phyloP scores from a whole-genome alignment of 2,329 filamentous ascomycete species.

The Alternaria infectoria region DNA sequence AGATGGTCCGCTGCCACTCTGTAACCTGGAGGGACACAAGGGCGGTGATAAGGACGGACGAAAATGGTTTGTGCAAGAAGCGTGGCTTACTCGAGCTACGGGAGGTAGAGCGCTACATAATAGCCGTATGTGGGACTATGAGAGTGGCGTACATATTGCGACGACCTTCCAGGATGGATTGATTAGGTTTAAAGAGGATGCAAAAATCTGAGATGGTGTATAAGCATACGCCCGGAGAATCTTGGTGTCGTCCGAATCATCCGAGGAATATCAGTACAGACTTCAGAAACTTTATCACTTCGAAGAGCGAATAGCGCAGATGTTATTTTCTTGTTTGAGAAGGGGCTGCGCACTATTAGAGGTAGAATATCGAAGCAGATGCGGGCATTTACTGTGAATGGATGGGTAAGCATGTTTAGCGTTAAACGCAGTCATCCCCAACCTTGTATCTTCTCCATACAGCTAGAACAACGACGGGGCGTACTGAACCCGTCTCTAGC shows the following conservation, averaged over 20 bases:
- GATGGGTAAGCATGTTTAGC: neutral
- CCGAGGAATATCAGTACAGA: neutral
- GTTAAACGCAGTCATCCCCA: neutral
- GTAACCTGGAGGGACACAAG: conserved; percentile 22
- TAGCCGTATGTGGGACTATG: conserved; percentile 41
- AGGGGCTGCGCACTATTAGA: too few relatives aligned
- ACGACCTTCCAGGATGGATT: conserved; percentile 44
- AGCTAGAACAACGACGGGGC: neutral
- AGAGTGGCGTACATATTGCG: conserved; percentile 38
- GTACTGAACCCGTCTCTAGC: neutral
- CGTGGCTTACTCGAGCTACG: conserved; percentile 30
- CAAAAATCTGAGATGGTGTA: neutral
- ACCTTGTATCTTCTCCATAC: neutral
- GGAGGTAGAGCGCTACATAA: conserved; percentile 36
- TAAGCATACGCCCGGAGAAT: neutral
- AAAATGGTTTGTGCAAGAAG: conserved; percentile 45
- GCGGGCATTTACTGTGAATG: neutral
- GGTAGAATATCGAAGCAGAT: neutral
- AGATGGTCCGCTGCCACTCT: conserved; percentile 26
- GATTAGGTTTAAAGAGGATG: conserved; percentile 26
- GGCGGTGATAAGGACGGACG: conserved; percentile 30
- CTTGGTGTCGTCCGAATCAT: neutral
- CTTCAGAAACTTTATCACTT: neutral
- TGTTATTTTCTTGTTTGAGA: too few relatives aligned
- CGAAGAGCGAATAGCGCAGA: too few relatives aligned